These are phyloP conservation scores for Schizothecium vesticola DNA, from an alignment of 495 filamentous ascomycete species.

Conservation along the genomic window DNA sequence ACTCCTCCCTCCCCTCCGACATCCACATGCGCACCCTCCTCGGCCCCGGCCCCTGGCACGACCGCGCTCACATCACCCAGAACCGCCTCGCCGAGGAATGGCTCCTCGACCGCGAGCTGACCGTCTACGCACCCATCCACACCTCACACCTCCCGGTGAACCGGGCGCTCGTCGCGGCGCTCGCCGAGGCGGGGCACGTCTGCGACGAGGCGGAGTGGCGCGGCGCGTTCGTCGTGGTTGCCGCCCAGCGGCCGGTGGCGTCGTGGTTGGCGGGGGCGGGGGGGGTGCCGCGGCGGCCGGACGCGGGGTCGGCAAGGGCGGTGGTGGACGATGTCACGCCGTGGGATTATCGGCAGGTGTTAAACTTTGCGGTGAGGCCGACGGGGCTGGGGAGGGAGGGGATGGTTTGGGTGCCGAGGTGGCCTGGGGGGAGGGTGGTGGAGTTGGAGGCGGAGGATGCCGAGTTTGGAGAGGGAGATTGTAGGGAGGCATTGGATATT, in stretches of 20 bases:
- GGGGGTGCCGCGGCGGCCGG: neutral
- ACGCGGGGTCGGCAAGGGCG: neutral
- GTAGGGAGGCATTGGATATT: neutral
- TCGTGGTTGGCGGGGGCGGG: neutral
- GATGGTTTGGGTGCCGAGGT: neutral
- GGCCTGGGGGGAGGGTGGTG: neutral
- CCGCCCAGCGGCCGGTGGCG: neutral
- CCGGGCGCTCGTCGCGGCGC: neutral
- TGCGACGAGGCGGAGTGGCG: neutral
- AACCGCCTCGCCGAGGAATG: neutral
- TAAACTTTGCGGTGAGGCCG: neutral
- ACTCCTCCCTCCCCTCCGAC: neutral
- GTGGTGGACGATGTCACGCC: neutral
- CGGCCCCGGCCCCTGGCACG: neutral
- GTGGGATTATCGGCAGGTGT: neutral
- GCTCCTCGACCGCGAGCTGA: neutral
- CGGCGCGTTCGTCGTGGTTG: neutral
- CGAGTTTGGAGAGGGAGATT: neutral
- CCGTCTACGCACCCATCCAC: neutral
- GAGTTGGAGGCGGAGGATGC: neutral
- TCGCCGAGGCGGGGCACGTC: neutral
- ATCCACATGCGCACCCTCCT: neutral
- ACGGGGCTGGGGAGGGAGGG: neutral
- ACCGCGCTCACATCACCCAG: neutral
- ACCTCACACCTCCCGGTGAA: neutral